Evolutionary conservation across 2,329 filamentous ascomycete genomes (phyloP).

Genomic region (Penicillium italicum): DNA sequence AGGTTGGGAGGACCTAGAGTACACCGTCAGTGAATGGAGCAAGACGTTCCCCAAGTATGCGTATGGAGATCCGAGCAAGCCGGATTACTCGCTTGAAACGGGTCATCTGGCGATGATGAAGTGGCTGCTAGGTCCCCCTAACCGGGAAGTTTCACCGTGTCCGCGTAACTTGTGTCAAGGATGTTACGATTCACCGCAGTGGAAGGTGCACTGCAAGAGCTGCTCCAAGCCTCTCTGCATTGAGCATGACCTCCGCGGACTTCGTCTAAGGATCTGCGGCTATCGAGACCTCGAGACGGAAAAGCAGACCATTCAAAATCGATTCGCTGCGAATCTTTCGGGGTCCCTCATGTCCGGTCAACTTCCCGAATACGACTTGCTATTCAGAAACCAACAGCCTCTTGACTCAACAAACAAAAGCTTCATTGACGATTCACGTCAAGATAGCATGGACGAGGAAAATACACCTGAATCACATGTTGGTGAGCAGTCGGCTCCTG

Average conservation of each 20-base stretch:
- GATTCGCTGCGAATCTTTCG: conserved; percentile 17
- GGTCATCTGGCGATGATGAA: conserved; percentile 44
- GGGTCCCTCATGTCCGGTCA: conserved; percentile 15
- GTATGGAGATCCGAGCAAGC: conserved; percentile 39
- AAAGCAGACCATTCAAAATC: conserved; percentile 40
- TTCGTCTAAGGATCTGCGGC: conserved; percentile 56
- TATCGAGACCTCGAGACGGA: conserved; percentile 54
- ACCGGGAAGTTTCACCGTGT: conserved; percentile 46
- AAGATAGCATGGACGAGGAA: conserved; percentile 26
- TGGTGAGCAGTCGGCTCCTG: conserved; percentile 18
- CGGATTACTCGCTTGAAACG: conserved; percentile 40
- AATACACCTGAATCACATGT: conserved; percentile 20
- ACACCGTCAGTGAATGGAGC: conserved; percentile 41
- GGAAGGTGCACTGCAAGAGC: conserved; percentile 57
- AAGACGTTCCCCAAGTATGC: conserved; percentile 40
- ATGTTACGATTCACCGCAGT: conserved; percentile 56
- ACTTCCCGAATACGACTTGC: conserved; percentile 27
- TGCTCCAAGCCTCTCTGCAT: conserved; percentile 58
- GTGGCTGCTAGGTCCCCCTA: conserved; percentile 49
- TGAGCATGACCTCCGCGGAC: conserved; percentile 56
- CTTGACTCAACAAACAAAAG: conserved; percentile 35
- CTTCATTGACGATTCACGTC: conserved; percentile 33
- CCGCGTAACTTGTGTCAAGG: conserved; percentile 57
- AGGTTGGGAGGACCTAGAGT: conserved; percentile 57
- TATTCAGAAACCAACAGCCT: conserved; percentile 30